Base-by-base conservation (phyloP, 495 filamentous ascomycete species). In the Extremus antarcticus region DNA sequence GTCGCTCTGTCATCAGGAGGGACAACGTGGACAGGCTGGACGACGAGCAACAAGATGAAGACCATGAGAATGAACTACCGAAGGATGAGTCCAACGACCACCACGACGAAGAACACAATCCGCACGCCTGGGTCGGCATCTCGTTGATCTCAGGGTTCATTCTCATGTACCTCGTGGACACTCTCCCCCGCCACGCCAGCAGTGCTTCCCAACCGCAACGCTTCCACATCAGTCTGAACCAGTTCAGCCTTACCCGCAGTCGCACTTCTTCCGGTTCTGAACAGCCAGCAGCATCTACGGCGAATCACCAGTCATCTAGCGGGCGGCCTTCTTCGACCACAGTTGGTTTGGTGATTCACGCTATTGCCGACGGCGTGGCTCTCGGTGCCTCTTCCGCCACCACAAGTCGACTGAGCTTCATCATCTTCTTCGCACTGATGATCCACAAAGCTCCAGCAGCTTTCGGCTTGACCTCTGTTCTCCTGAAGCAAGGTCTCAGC, bases 361-460 rank as follows among this genome's bases (percentile, higher is more conserved):
- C 94, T 1, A 85, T 86, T 9, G 92, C 92, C n/a, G 92, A 98
- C 59, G 92, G 92, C 2, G 95, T 98, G 47, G 92, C 92, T 0
- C 81, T 98, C 62, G 92, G 92, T 2, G 92, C 92, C 21, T 92
- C 88, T 0, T 79, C 89, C 17, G 90, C 88, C 0, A 78, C 82
- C 10, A 84, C 81, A 19, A 76, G 75, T n/a, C 80, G 83, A 16
- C 72, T 97, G 7, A 85, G 81, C 29, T 80, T 95, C 39, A 87
- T 98, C 59, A 87, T 98, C 43, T 98, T 98, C 63, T 64, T 96
- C 20, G 92, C 92, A 3, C 94, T 98, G 55, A 90, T 98, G 86
- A 77, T 97, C 1, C 92, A 98, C 64, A 98, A 98, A 69, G 91
- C 90, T 0, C 92, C 92, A 0, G 94, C 92, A 0, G 92, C 92